Evolutionary conservation across 169 alveolate species (phyloP).

Genomic region (Plasmodium coatneyi): DNA sequence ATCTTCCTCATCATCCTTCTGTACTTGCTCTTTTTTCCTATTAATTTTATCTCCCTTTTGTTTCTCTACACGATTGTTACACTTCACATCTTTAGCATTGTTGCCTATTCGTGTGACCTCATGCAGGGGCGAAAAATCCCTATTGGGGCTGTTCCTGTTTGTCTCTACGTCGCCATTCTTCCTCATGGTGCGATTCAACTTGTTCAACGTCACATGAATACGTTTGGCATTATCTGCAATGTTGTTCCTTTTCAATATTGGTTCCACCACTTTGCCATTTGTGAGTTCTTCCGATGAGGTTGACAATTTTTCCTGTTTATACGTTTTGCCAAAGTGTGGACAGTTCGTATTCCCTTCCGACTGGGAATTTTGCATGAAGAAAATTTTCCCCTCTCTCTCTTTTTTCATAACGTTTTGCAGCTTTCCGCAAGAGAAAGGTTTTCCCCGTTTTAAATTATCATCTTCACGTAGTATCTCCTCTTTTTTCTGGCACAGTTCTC

Average conservation of each 20-base stretch:
- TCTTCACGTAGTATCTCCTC: not conserved
- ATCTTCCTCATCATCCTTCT: not conserved
- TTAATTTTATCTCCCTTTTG: not conserved
- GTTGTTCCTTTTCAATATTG: slow-evolving; percentile 6
- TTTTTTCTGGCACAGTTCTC: not conserved
- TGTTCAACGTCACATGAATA: not conserved
- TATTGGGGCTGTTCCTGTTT: not conserved
- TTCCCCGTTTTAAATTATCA: not conserved
- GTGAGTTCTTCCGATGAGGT: slow-evolving; percentile 7
- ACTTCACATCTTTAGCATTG: not conserved
- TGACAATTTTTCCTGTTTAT: not conserved
- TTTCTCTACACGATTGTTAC: not conserved
- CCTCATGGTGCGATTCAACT: not conserved
- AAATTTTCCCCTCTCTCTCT: not conserved
- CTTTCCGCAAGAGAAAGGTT: not conserved
- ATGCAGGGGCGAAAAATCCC: not conserved
- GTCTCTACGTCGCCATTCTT: not conserved
- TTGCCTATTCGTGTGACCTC: not conserved
- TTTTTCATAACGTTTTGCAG: not conserved
- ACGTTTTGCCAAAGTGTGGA: not conserved
- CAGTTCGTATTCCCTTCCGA: not conserved
- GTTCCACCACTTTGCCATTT: slow-evolving; percentile 12
- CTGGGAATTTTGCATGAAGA: not conserved
- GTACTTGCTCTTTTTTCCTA: not conserved
- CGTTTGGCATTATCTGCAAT: not conserved